Base-by-base conservation (phyloP, 192 early-diverging fungal genomes). In the Piromyces sp. region DNA sequence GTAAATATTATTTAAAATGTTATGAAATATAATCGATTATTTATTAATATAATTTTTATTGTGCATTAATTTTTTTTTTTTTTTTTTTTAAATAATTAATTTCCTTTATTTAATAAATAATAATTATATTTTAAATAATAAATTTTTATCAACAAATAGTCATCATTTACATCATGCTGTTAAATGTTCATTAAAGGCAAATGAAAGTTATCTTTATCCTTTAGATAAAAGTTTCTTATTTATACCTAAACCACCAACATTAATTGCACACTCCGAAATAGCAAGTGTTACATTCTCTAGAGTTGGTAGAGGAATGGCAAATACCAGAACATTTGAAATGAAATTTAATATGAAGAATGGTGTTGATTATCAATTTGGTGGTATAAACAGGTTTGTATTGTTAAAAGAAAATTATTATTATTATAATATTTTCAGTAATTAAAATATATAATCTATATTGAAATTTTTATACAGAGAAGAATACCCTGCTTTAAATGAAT, bases 111-210 rank as follows among this genome's bases (percentile, higher is more conserved):
- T 7, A 7, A 51, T 22, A 51, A 51, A 13, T 13, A n/a, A n/a
- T n/a, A n/a, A n/a, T n/a, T n/a, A n/a, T n/a, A n/a, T n/a, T n/a
- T n/a, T n/a, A n/a, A n/a, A n/a, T n/a, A n/a, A n/a, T n/a, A n/a
- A n/a, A n/a, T n/a, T n/a, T n/a, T n/a, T n/a, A n/a, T n/a, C n/a
- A n/a, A n/a, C n/a, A n/a, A 33, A 33, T 68, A 68, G 51, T 68
- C 51, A 68, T 68, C 51, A 68, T 17, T 68, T 68, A 68, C 51
- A 68, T 68, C 51, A 68, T 68, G 51, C 51, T 22, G 51, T 68
- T 26, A 97, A 98, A 86, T 96, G 95, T 82, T 96, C 95, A 31
- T 92, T 95, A 89, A 99, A 98, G 87, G 96, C 97, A 37, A 97
- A 94, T 89, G 97, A 99, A 84, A 95, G 95, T 81, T 93, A 92